These are phyloP conservation scores for Apophysomyces ossiformis DNA, from an alignment of 371 early-diverging fungal species.

Conservation along the genomic window DNA sequence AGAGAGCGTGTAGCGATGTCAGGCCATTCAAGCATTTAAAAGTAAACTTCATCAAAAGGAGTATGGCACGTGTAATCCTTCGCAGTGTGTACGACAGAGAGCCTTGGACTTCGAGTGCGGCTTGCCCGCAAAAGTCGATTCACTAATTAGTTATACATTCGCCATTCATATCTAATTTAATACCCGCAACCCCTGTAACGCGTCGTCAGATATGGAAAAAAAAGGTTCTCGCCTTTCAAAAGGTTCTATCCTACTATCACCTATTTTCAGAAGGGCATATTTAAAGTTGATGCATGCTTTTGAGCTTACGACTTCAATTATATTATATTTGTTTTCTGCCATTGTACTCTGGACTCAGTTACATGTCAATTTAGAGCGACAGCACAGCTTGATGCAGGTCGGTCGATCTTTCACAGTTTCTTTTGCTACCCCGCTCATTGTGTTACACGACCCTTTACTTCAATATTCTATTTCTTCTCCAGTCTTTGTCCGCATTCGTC, in stretches of 20 bases:
- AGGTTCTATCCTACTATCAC: neutral
- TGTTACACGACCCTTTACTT: neutral
- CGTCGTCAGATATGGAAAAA: neutral
- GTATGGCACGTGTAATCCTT: conserved; percentile 4
- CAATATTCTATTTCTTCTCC: conserved; percentile 11
- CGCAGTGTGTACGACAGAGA: neutral
- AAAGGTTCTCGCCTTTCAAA: conserved; percentile 10
- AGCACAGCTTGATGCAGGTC: neutral
- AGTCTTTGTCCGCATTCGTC: neutral
- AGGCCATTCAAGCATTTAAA: conserved; percentile 10
- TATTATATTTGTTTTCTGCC: neutral
- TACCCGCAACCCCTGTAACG: conserved; percentile 11
- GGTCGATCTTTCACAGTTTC: conserved; percentile 2
- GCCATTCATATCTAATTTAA: conserved; percentile 11
- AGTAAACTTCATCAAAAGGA: conserved; percentile 8
- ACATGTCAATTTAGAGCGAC: conserved; percentile 3
- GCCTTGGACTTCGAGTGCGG: conserved; percentile 2
- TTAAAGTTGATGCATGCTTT: too few species aligned
- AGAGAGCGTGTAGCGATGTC: neutral
- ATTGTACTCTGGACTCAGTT: neutral
- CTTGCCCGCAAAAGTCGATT: conserved; percentile 8
- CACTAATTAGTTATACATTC: conserved; percentile 8
- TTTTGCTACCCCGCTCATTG: conserved; percentile 8
- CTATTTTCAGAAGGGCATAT: neutral
- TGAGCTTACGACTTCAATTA: neutral